Percentiles rank a stretch among this genome's conserved stretches.
These are phyloP conservation scores for Amborella trichopoda DNA, from an alignment of 164 flowering plant species.

Conservation along the genomic window DNA sequence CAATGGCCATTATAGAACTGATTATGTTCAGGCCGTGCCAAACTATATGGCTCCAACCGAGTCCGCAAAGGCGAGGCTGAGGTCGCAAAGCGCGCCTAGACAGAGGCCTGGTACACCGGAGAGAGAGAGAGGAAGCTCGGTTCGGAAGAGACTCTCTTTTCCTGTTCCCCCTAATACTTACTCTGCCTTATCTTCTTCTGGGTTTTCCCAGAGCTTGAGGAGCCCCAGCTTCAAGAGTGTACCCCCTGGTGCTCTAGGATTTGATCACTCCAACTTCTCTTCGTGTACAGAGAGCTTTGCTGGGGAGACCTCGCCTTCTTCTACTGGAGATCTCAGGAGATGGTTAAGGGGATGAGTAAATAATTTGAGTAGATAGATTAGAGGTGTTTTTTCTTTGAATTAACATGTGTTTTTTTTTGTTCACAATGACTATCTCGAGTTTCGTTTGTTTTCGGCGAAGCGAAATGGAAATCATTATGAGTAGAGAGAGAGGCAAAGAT, in stretches of 20 bases:
- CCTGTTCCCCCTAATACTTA: constrained; percentile 32
- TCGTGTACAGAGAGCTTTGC: constrained; percentile 36
- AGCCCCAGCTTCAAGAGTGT: constrained; percentile 43
- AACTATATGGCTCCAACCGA: constrained; percentile 91
- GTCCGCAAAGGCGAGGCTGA: constrained; percentile 62
- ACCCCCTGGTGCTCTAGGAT: constrained; percentile 17
- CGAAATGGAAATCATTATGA: no score
- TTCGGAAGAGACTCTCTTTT: constrained; percentile 49
- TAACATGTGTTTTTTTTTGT: no score
- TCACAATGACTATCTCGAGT: no score
- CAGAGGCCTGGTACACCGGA: constrained; percentile 29
- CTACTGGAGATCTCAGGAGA: constrained; percentile 44
- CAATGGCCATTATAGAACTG: constrained; percentile 1
- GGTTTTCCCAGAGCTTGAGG: constrained; percentile 15
- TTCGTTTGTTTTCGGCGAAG: no score
- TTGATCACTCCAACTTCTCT: constrained; percentile 26
- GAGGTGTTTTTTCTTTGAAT: no score
- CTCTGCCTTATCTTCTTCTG: constrained; percentile 4
- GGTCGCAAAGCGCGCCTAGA: constrained; percentile 29
- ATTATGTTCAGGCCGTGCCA: constrained; percentile 19
- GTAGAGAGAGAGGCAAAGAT: no score
- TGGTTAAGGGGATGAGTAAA: no score
- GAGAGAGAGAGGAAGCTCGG: constrained; percentile 37
- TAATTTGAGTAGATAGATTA: no score
- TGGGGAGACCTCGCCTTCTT: constrained; percentile 50